Evolutionary conservation across 2,329 filamentous ascomycete species (phyloP).

Genomic region (Metarhizium rileyi): DNA sequence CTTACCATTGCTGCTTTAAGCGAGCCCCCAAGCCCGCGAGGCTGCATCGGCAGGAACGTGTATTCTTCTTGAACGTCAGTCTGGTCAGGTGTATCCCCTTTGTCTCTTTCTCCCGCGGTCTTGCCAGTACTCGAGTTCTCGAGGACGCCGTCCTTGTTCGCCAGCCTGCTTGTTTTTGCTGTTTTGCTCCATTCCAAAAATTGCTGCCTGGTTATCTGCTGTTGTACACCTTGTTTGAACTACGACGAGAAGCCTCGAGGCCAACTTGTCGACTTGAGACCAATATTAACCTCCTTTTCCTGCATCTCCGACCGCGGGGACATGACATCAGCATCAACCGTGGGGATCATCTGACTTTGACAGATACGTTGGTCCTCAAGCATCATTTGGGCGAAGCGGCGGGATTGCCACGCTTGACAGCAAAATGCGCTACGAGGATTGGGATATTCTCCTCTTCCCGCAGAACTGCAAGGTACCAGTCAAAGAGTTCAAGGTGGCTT

Average conservation of each 20-base stretch:
- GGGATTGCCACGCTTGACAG: neutral
- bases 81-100: neutral
- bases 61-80: slow-evolving; percentile 1
- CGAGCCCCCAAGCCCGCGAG: neutral
- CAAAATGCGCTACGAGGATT: slow-evolving; percentile 74
- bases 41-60: slow-evolving; percentile 5
- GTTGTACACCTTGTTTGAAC: neutral
- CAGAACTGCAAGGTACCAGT: slow-evolving; percentile 55
- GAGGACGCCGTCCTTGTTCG: too few species aligned
- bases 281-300: neutral
- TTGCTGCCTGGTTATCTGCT: neutral
- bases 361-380: neutral
- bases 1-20: slow-evolving; percentile 8
- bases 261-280: too few species aligned
- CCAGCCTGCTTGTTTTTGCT: neutral
- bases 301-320: neutral
- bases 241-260: neutral
- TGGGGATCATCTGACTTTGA: neutral
- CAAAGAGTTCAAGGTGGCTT: slow-evolving; percentile 74
- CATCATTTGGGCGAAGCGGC: neutral
- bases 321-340: neutral
- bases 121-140: neutral
- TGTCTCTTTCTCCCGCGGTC: neutral
- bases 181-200: neutral
- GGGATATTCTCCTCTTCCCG: slow-evolving; percentile 78